Evolutionary conservation across 371 early-diverging fungal species (phyloP), one percentile per base, ranked within the genome.

Genomic region (Gilbertella persicaria): DNA sequence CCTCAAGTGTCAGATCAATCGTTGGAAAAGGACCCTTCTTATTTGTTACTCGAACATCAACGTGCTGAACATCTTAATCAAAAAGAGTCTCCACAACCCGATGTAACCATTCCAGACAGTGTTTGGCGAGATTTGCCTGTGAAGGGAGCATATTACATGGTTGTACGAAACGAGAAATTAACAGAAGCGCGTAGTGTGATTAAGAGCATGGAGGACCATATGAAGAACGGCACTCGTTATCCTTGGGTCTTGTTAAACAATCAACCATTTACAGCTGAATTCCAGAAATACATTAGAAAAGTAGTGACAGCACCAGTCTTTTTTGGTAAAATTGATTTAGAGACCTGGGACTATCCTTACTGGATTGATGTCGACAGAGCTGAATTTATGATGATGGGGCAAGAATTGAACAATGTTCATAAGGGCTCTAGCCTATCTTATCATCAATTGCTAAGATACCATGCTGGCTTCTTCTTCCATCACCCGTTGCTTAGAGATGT

Each of bases 381-480:
- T 26, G 73, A 73, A 35, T 12, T 33, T 1, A 24, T 52, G 21
- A 60, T 66, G 62, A 17, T 54, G n/a, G 39, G 52, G 8, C 50
- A 61, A 40, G 63, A 53, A 25, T 36, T 26, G 14, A 37, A 37
- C 8, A 41, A 35, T n/a, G 52, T 69, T 6, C 42, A 55, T 19
- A 50, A 60, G 29, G 68, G 64, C 0, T 51, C 42, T 5, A 69
- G 65, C 8, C 41, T 61, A 19, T 58, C 44, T 0, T 62, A 51
- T 45, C 60, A 54, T 9, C 62, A 64, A 19, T 25, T 62, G 9
- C 23, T 64, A 33, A 39, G 90, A 37, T 95, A 87, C 56, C 87
- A 92, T 35, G 88, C 96, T 2, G 96, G 98, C 0, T 82, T 90
- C 55, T 93, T 95, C 62, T 94, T 82, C 62, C 75, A 80, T 57